A percentile compares a stretch with the other conserved stretches of the same genome.
Evolutionary conservation across 176 grass and related monocot genomes (phyloP).

Genomic region (Oryza glumipatula): DNA sequence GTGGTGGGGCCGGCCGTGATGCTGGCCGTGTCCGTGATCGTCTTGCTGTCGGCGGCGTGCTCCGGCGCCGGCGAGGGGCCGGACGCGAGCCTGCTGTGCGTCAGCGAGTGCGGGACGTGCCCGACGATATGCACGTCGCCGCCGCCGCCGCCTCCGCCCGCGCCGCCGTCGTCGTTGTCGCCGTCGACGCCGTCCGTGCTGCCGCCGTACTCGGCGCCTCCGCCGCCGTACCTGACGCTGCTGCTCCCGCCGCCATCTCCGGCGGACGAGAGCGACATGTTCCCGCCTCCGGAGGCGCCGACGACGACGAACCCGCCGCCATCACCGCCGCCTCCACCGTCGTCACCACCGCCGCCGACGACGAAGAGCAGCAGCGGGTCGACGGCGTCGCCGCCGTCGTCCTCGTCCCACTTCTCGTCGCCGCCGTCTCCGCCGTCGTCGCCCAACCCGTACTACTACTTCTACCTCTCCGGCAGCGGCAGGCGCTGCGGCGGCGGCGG

Average conservation of each 20-base stretch:
- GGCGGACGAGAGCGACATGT: background rate
- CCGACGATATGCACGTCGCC: conserved; percentile 56
- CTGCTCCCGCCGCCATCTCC: conserved; percentile 37
- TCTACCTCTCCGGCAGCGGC: conserved; percentile 61
- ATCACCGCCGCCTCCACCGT: background rate
- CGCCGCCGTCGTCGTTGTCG: conserved; percentile 29
- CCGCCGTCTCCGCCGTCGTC: conserved; percentile 52
- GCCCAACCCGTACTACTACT: conserved; percentile 74
- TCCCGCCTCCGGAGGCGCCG: conserved; percentile 4
- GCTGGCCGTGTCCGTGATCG: background rate
- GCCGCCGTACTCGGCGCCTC: conserved; percentile 33
- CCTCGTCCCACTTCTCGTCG: conserved; percentile 43
- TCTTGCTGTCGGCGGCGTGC: background rate
- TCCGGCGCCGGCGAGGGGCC: conserved; percentile 8
- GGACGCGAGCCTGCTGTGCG: conserved; percentile 57
- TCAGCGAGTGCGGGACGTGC: conserved; percentile 74
- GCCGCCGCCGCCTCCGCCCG: conserved; percentile 16
- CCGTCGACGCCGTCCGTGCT: background rate
- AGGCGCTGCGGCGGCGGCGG: conserved; percentile 16
- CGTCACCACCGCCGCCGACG: background rate
- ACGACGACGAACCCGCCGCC: conserved; percentile 9
- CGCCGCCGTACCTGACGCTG: conserved; percentile 51
- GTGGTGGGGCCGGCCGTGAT: background rate
- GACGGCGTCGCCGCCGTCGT: conserved; percentile 28
- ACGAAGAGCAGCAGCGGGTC: conserved; percentile 36